Base-by-base conservation (phyloP, 257 asterid genomes). In the Forsythia viridissima region DNA sequence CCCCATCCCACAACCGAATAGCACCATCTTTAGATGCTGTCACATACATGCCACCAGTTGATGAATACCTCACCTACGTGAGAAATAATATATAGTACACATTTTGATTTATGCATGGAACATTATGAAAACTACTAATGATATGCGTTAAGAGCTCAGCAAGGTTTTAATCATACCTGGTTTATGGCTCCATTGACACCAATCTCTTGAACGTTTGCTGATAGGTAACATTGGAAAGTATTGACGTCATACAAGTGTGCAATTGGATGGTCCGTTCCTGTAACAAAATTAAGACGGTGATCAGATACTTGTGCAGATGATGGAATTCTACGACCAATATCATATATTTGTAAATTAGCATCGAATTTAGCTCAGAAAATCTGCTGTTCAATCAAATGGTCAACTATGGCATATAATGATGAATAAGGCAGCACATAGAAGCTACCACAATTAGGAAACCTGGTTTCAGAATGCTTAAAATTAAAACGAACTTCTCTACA, bases 1-100 rank as follows among this genome's bases (percentile, higher is more conserved):
- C 86, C 51, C 98, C 98, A 81, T 93, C 98, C 98, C 98, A 93
- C 74, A 93, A 79, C 73, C 93, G 88, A 75, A 93, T 75, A 72
- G 88, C 89, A 75, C 98, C 96, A 81, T 93, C 96, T 86, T 93
- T 91, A 61, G 97, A 93, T 82, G 98, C 97, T n/a, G 98, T 91
- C 69, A 91, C 94, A 79, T 91, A 91, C 90, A 90, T 86, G 74
- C 93, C 90, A 72, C 97, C 97, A 40, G 90, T 89, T 20, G 87
- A 80, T 12, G 97, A 90, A 85, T 93, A 93, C 72, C 97, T 88
- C 78, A 93, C 92, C 98, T 93, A 83, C 73, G 77, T 36, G 65
- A 77, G 67, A 69, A 74, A 44, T 55, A 67, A 24, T 44, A 65
- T 8, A 41, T 71, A 68, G 78, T 46, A 70, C 72, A 24, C 61